phyloP scores from a whole-genome alignment of 192 early-diverging fungal species.

The Mortierella antarctica region DNA sequence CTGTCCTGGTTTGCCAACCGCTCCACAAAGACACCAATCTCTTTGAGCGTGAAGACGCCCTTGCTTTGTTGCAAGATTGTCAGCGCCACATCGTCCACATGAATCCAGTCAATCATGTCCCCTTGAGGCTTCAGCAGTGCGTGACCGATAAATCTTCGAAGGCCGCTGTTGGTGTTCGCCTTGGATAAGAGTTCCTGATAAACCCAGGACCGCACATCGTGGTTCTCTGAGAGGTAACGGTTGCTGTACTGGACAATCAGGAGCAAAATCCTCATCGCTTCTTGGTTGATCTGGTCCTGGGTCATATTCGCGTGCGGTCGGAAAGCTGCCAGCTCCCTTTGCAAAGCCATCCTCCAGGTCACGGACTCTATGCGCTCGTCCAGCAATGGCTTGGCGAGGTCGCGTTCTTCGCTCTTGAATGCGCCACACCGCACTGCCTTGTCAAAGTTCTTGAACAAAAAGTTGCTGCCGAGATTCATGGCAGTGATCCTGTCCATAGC shows the following conservation, averaged over 20 bases:
- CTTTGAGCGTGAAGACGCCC: constrained; percentile 5
- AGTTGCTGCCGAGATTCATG: neutral
- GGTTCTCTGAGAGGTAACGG: constrained; percentile 6
- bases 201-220: constrained; percentile 10
- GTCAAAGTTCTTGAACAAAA: constrained; percentile 11
- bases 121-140: constrained; percentile 22
- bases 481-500: constrained; percentile 21
- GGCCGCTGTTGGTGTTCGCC: constrained; percentile 1
- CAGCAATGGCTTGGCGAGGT: constrained; percentile 26
- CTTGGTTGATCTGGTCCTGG: constrained; percentile 22
- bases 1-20: constrained; percentile 13
- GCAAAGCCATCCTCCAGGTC: constrained; percentile 19
- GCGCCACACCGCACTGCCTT: constrained; percentile 6
- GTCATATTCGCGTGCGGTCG: constrained; percentile 20
- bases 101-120: constrained; percentile 41
- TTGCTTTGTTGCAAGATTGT: neutral
- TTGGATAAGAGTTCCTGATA: constrained; percentile 1
- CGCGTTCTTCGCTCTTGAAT: constrained; percentile 17
- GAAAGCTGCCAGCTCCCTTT: constrained; percentile 28
- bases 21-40: constrained; percentile 30
- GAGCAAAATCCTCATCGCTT: constrained; percentile 19
- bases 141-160: constrained; percentile 7
- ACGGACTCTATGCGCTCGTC: constrained; percentile 33
- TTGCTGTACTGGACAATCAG: constrained; percentile 29
- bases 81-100: constrained; percentile 14